Base-by-base conservation (phyloP, 1,284 basidiomycete genomes). In the Cryptococcus floricola region DNA sequence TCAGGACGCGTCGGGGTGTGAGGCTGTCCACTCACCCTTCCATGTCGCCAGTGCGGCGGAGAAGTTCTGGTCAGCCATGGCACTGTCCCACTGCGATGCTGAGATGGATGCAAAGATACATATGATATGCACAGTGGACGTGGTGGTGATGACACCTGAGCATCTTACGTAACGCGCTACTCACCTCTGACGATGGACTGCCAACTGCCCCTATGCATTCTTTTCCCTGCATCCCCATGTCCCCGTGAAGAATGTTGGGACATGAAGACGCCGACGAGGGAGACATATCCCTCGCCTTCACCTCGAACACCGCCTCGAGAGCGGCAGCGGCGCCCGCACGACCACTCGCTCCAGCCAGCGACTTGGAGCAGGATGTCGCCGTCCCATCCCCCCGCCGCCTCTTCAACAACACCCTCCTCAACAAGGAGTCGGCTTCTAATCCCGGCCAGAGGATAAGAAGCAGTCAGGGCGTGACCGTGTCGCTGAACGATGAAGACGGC, bases 11-110 rank as follows among this genome's bases (percentile, higher is more conserved):
- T 27, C 25, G 19, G 28, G 10, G 19, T 5, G 39, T 3, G 10
- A 13, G 28, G 23, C 23, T 23, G 23, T 23, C 23, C 5, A 66
- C 80, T 28, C 65, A 89, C 91, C 86, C 80, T 87, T 89, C 91
- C 91, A 93, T 78, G 89, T 89, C 56, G 87, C 77, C 52, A 93
- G 77, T 39, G 91, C 91, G 52, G 86, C 86, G 25, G 88, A 89
- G 79, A 94, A 94, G 77, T 92, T 77, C 48, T 75, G 70, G 60
- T 76, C 75, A 38, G 72, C 69, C 74, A 76, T 74, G 13, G 25
- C 14, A 28, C 8, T 37, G 9, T n/a, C n/a, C 28, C 19, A 3
- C 19, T 9, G 23, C 25, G n/a, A 27, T 48, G 19, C 10, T 23
- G 23, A 3, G 23, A 23, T 23, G 23, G 23, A 23, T 23, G 23